These are phyloP conservation scores for Debaryomycetaceae sp. DNA, from an alignment of 1,139 yeast genomes.

Conservation along the genomic window DNA sequence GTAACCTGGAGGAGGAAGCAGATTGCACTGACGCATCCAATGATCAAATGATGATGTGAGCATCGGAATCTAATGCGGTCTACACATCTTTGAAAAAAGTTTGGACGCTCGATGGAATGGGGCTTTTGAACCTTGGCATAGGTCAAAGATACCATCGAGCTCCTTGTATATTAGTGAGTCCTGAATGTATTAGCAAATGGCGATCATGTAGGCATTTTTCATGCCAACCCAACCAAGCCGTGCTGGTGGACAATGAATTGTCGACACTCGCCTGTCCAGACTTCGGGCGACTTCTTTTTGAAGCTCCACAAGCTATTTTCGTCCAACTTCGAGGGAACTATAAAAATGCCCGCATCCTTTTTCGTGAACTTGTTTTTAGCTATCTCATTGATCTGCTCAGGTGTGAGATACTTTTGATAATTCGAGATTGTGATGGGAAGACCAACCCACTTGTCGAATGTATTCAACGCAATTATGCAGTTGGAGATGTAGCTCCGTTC, in stretches of 20 bases:
- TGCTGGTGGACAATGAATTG: conserved; percentile 27
- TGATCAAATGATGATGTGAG: conserved; percentile 5
- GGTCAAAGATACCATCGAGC: not conserved
- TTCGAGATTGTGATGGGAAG: conserved; percentile 29
- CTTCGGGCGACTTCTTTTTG: conserved; percentile 4
- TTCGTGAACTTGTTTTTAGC: not conserved
- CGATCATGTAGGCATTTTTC: not conserved
- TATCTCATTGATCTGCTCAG: conserved; percentile 5
- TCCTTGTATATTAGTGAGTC: not conserved
- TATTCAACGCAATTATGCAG: conserved; percentile 37
- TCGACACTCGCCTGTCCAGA: conserved; percentile 20
- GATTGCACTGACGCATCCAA: not conserved
- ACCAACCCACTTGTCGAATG: conserved; percentile 40
- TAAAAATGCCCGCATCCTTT: conserved; percentile 1
- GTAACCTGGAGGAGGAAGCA: conserved; percentile 17
- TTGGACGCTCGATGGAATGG: not conserved
- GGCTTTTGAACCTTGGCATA: not conserved
- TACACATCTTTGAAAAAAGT: not conserved
- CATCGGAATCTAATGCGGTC: not conserved
- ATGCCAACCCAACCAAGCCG: conserved; percentile 30
- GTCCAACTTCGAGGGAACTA: conserved; percentile 2
- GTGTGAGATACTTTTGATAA: conserved; percentile 16
- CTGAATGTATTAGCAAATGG: not conserved
- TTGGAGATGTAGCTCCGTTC: conserved; percentile 37
- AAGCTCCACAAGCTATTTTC: conserved; percentile 4